Evolutionary conservation across 2,329 filamentous ascomycete species (phyloP), one percentile per base, ranked within the genome.

Genomic region (Exophiala lecanii-corni): DNA sequence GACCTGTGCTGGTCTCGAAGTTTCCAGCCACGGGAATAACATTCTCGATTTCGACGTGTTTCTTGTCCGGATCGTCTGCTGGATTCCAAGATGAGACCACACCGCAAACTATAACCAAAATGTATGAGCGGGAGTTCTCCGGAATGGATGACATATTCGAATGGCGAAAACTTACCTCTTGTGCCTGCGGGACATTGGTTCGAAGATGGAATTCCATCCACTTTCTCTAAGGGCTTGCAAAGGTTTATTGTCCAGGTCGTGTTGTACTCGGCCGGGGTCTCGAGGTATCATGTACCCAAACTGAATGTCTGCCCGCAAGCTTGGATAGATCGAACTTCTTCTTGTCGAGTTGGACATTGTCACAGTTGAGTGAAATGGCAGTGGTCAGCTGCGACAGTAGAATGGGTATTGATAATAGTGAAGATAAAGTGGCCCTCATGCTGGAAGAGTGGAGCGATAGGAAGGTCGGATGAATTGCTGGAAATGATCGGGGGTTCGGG

Each of bases 201-300:
- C 4, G 71, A 64, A 53, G 75, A 73, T 13, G 69, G 66, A 1
- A 71, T 67, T 17, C 75, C 76, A 32, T 76, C 78, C 37, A 72
- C 75, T 38, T 77, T 79, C 41, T 78, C 76, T 52, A 95, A 67
- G 5, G 78, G 72, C 39, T 71, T 66, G 67, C 88, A 94, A 36
- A 94, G 72, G 57, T 94, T 84, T 44, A 94, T 61, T 1, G 86
- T 89, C 63, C 88, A 94, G 32, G 86, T 91, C 18, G 81, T 87
- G 63, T 92, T 92, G 47, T 71, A 72, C 19, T 77, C 54, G 6
- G 46, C 51, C 9, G 54, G 58, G 56, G 55, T 35, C 56, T 52
- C 6, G 36, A 40, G 15, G 36, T 47, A 35, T 40, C 54, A 26
- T 45, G 43, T 18, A 50, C 38, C 21, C n/a, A 39, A 9, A 57